Evolutionary conservation across 371 early-diverging fungal genomes (phyloP).

Genomic region (Fennellomyces sp.): DNA sequence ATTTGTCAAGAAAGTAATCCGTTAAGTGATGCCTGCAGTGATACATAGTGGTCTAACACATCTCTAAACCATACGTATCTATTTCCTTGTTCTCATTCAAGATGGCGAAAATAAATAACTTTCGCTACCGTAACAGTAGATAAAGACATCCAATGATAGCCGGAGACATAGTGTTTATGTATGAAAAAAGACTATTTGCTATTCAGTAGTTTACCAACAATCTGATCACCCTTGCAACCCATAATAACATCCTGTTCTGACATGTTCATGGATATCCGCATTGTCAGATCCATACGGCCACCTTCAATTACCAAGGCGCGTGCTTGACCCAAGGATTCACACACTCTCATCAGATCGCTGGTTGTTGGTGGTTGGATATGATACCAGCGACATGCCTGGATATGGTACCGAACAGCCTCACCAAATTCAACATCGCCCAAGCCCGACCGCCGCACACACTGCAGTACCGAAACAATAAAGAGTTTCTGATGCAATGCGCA

Average conservation of each 20-base stretch:
- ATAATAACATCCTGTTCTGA: constrained; percentile 75
- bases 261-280: constrained; percentile 72
- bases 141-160: no score
- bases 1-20: no score
- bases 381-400: constrained; percentile 70
- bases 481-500: constrained; percentile 84
- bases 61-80: no score
- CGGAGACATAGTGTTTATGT: neutral
- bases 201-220: constrained; percentile 56
- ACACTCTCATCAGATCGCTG: constrained; percentile 68
- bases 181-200: neutral
- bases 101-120: no score
- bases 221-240: constrained; percentile 69
- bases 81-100: no score
- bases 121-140: no score
- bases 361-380: constrained; percentile 62
- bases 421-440: constrained; percentile 77
- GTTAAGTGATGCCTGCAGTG: no score
- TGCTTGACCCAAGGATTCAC: constrained; percentile 71
- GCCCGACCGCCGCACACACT: constrained; percentile 68
- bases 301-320: constrained; percentile 68
- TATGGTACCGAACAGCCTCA: constrained; percentile 55
- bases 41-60: no score
- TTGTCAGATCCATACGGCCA: constrained; percentile 72
- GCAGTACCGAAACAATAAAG: constrained; percentile 76